phyloP scores from a whole-genome alignment of 768 basidiomycete species.

The Calocybe indica region DNA sequence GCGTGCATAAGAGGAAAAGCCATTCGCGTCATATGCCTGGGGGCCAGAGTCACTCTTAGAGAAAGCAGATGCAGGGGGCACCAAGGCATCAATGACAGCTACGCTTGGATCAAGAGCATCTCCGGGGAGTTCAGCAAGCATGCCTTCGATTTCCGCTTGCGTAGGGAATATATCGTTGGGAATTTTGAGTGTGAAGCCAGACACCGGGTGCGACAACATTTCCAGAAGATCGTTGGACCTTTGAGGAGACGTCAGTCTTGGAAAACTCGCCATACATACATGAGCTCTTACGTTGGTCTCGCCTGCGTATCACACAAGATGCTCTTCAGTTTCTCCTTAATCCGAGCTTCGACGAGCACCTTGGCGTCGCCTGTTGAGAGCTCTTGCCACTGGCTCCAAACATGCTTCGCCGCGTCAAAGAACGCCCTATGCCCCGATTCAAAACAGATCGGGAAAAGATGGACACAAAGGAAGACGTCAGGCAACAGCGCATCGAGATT shows the following conservation, averaged over 20 bases:
- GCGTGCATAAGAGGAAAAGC: slow-evolving; percentile 63
- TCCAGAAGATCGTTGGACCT: slow-evolving; percentile 45
- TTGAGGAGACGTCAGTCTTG: neutral
- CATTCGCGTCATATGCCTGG: slow-evolving; percentile 35
- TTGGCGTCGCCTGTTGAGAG: slow-evolving; percentile 14
- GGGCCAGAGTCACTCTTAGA: slow-evolving; percentile 1
- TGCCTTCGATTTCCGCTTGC: slow-evolving; percentile 34
- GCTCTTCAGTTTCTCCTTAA: slow-evolving; percentile 36
- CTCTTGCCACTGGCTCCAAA: slow-evolving; percentile 30
- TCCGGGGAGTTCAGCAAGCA: slow-evolving; percentile 40
- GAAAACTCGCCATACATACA: neutral
- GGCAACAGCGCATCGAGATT: slow-evolving; percentile 26
- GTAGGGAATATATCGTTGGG: slow-evolving; percentile 50
- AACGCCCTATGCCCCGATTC: slow-evolving; percentile 12
- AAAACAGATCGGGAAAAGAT: slow-evolving; percentile 35
- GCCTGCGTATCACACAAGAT: slow-evolving; percentile 35
- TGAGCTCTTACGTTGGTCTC: slow-evolving; percentile 25
- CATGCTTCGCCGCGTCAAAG: slow-evolving; percentile 20
- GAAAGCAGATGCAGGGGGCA: slow-evolving; percentile 36
- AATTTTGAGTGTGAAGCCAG: slow-evolving; percentile 21
- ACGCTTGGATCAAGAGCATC: slow-evolving; percentile 47
- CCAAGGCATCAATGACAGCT: slow-evolving; percentile 52
- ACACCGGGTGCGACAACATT: slow-evolving; percentile 23
- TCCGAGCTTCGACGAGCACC: slow-evolving; percentile 19
- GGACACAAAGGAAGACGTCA: slow-evolving; percentile 41